These are phyloP conservation scores for Citrus hindsii DNA, from an alignment of 345 rosid genomes.

Conservation along the genomic window DNA sequence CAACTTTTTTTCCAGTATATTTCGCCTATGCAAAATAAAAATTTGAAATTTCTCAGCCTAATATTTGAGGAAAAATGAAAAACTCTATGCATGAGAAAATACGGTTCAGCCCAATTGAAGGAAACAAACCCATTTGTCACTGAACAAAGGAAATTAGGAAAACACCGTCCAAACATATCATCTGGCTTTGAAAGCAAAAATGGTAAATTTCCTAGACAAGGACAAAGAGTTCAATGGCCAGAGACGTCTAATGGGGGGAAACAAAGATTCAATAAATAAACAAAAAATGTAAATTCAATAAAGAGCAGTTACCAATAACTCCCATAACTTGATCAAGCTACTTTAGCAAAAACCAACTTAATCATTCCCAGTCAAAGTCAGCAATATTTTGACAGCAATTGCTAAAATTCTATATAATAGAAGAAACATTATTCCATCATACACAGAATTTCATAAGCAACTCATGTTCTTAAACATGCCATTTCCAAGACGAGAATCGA, in stretches of 20 bases:
- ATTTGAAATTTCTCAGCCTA: background rate
- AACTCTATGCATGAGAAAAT: background rate
- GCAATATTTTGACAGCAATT: background rate
- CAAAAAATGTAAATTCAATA: background rate
- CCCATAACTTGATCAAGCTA: background rate
- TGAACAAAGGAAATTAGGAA: background rate
- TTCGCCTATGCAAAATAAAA: slow-evolving; percentile 41
- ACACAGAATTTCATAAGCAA: background rate
- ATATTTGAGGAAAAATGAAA: background rate
- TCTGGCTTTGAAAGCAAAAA: background rate
- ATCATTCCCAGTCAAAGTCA: background rate
- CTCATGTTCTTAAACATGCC: background rate
- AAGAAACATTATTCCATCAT: background rate
- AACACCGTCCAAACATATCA: background rate
- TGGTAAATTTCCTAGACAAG: background rate
- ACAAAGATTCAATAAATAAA: background rate
- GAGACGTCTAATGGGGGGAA: background rate
- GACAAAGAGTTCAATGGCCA: background rate
- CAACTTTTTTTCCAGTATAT: slow-evolving; percentile 72
- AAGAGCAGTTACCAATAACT: background rate
- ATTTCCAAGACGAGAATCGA: background rate
- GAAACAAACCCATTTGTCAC: background rate
- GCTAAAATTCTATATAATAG: background rate
- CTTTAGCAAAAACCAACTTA: background rate
- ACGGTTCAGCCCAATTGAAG: background rate